Evolutionary conservation across 768 basidiomycete genomes (phyloP).

Genomic region (Boletus sp.): DNA sequence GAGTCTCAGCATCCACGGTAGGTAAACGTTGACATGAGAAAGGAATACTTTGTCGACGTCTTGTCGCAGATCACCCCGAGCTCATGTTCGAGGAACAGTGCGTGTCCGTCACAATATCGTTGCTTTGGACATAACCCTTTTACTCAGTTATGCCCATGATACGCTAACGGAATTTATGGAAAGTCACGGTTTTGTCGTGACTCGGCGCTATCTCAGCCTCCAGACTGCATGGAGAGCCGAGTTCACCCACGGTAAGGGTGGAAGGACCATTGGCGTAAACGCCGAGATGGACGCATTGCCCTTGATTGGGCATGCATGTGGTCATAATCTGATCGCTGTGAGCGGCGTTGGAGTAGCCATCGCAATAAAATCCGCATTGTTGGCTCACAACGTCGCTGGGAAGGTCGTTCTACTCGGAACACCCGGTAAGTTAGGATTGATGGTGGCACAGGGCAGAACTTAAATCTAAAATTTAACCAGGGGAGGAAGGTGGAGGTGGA

Average conservation of each 20-base stretch:
- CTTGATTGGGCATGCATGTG: slow-evolving; percentile 65
- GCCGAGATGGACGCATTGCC: slow-evolving; percentile 71
- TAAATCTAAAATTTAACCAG: slow-evolving; percentile 35
- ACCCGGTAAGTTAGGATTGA: slow-evolving; percentile 46
- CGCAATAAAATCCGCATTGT: slow-evolving; percentile 67
- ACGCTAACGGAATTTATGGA: slow-evolving; percentile 65
- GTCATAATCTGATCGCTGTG: slow-evolving; percentile 82
- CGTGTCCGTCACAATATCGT: slow-evolving; percentile 18
- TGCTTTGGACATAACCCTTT: slow-evolving; percentile 5
- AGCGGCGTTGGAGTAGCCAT: slow-evolving; percentile 74
- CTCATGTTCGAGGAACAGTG: slow-evolving; percentile 64
- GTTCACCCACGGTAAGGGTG: slow-evolving; percentile 55
- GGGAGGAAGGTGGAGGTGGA: slow-evolving; percentile 77
- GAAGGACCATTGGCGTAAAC: slow-evolving; percentile 73
- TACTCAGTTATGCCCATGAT: slow-evolving; percentile 68
- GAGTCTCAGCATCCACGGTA: slow-evolving; percentile 74
- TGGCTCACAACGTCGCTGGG: slow-evolving; percentile 60
- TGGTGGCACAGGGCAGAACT: neutral
- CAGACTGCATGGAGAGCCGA: slow-evolving; percentile 79
- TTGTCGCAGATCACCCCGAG: slow-evolving; percentile 60
- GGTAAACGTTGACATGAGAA: slow-evolving; percentile 13
- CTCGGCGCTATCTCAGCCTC: slow-evolving; percentile 65
- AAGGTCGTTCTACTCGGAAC: slow-evolving; percentile 76
- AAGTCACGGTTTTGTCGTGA: slow-evolving; percentile 67
- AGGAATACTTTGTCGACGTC: slow-evolving; percentile 5